phyloP scores from a whole-genome alignment of 2,329 filamentous ascomycete genomes.

The Aspergillus eucalypticola region DNA sequence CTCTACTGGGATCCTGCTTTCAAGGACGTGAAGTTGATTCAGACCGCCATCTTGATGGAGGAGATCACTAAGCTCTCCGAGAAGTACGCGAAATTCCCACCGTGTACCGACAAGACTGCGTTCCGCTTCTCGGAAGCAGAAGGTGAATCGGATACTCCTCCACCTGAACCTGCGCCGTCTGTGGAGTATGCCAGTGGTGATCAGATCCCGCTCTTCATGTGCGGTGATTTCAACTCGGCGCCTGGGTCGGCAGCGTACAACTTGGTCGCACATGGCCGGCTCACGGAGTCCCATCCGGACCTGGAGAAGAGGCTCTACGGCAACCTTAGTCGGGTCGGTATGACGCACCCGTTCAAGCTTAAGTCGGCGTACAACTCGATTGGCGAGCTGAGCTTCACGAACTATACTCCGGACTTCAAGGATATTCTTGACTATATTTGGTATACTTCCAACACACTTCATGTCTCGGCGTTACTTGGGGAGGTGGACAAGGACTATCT shows the following conservation, averaged over 20 bases:
- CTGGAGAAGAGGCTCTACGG: constrained; percentile 82
- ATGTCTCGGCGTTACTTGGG: constrained; percentile 79
- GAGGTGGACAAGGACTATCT: constrained; percentile 85
- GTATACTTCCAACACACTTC: constrained; percentile 89
- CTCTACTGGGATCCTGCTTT: constrained; percentile 90
- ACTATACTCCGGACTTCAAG: constrained; percentile 91
- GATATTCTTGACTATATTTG: constrained; percentile 97
- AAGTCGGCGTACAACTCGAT: constrained; percentile 86
- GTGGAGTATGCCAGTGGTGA: constrained; percentile 83
- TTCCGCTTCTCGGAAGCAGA: constrained; percentile 55
- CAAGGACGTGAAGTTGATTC: constrained; percentile 93
- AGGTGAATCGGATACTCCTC: constrained; percentile 47
- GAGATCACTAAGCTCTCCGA: constrained; percentile 83
- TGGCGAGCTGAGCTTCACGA: constrained; percentile 87
- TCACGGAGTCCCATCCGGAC: constrained; percentile 77
- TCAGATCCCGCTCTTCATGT: constrained; percentile 86
- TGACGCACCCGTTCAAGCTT: constrained; percentile 90
- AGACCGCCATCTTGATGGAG: constrained; percentile 94
- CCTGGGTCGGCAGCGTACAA: constrained; percentile 88
- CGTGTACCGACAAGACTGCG: constrained; percentile 74
- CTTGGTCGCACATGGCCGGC: constrained; percentile 75
- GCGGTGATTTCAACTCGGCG: constrained; percentile 94
- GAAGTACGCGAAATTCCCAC: constrained; percentile 75
- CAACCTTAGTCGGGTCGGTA: constrained; percentile 87
- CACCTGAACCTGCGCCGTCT: constrained; percentile 69